Base-by-base conservation (phyloP, 495 filamentous ascomycete species). In the Schizothecium vesticola region DNA sequence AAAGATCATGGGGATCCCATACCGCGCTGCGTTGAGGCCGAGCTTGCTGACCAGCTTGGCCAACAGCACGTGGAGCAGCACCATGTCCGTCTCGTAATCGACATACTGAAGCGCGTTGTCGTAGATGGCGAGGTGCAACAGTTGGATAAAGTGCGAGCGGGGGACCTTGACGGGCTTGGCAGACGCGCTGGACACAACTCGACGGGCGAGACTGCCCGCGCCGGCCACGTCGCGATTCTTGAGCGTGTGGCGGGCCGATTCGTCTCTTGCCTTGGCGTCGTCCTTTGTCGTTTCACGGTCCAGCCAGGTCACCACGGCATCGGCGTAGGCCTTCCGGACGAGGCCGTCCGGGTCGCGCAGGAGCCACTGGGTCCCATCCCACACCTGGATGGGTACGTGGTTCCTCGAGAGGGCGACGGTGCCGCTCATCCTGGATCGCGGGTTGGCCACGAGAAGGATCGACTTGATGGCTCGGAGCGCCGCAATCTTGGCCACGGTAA, bases 361-460 rank as follows among this genome's bases (percentile, higher is more conserved):
- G 59, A 97, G 85, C 88, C 91, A 95, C 65, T 97, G 92, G 0
- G 93, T 96, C 13, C 92, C 92, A 77, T 97, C 92, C 94, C 94
- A 97, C 0, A 92, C 89, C 51, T 90, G 83, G 43, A 94, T 83
- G 3, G 88, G 87, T 2, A 96, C 91, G 31, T 79, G 85, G 72
- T 89, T 91, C 68, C 94, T 86, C 1, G 87, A 86, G 57, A 93
- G 84, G 12, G 84, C 86, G 0, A 86, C 81, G 25, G 86, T 87
- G 24, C 85, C 83, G 66, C 82, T 86, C 59, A 87, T 81, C 65
- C 86, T 85, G 3, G 81, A 81, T 33, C 84, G 84, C 22, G 86
- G 83, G 69, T 94, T 94, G 4, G 92, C 92, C 22, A 96, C 90
- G 9, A 87, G 77, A 3, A 97, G 78, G 63, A 97, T 90, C 57